Evolutionary conservation across 208 protist genomes (phyloP).

Genomic region (Leishmania aethiopica): DNA sequence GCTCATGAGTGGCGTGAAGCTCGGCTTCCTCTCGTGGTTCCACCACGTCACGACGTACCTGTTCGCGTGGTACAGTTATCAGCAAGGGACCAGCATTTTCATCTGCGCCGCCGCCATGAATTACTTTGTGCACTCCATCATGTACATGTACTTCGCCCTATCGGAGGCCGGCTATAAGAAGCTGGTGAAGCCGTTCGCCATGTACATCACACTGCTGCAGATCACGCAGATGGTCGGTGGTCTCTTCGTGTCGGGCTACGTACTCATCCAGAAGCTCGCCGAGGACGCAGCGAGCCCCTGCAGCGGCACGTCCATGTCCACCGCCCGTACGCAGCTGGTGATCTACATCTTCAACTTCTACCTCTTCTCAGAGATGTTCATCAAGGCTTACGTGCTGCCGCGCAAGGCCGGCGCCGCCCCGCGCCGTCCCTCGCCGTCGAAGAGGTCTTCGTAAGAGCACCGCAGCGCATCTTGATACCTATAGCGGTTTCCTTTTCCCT

Average conservation of each 20-base stretch:
- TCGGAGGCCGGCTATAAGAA: slow-evolving; percentile 66
- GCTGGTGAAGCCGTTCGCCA: slow-evolving; percentile 78
- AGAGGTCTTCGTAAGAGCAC: slow-evolving; percentile 20
- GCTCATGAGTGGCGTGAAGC: slow-evolving; percentile 66
- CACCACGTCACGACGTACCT: slow-evolving; percentile 93
- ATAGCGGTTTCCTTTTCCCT: not conserved
- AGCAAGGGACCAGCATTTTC: slow-evolving; percentile 51
- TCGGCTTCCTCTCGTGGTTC: slow-evolving; percentile 90
- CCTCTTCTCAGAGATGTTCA: slow-evolving; percentile 94
- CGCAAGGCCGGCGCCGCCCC: slow-evolving; percentile 21
- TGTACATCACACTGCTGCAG: slow-evolving; percentile 90
- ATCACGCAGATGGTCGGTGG: slow-evolving; percentile 94
- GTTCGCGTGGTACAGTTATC: slow-evolving; percentile 90
- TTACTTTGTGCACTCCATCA: slow-evolving; percentile 94
- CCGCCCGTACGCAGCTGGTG: slow-evolving; percentile 53
- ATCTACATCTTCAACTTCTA: slow-evolving; percentile 94
- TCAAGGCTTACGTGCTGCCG: slow-evolving; percentile 77
- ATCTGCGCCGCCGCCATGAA: slow-evolving; percentile 91
- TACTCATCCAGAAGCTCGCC: slow-evolving; percentile 37
- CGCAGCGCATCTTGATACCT: not conserved
- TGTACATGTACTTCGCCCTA: slow-evolving; percentile 96
- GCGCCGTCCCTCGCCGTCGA: slow-evolving; percentile 8
- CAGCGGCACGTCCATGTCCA: slow-evolving; percentile 40
- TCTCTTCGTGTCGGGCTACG: slow-evolving; percentile 73
- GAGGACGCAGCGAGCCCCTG: slow-evolving; percentile 1